Conservation (phyloP, 306 rosid species). For the Quercus variabilis region DNA sequence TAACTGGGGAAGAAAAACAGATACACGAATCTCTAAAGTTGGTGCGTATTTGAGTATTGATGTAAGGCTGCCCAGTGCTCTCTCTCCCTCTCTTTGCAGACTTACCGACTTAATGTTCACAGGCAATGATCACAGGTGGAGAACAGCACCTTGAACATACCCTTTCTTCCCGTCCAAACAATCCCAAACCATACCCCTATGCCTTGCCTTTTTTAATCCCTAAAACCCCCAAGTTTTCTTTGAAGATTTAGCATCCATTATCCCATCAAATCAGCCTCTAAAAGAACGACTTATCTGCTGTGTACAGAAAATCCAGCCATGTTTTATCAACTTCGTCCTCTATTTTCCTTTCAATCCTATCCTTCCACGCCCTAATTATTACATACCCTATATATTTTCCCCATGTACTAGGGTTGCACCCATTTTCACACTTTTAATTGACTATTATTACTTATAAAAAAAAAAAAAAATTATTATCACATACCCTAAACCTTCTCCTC, state of each 20-base stretch:
- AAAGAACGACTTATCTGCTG: neutral
- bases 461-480: no score
- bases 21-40: no score
- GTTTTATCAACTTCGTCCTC: neutral
- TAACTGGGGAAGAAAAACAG: no score
- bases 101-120: neutral
- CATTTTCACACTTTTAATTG: no score
- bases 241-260: neutral
- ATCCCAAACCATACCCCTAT: neutral
- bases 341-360: neutral
- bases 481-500: neutral
- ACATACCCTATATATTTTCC: no score
- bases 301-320: neutral
- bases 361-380: neutral
- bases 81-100: neutral
- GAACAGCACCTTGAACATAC: neutral
- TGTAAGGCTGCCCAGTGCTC: no score
- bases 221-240: neutral
- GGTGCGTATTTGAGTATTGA: no score
- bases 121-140: no score
- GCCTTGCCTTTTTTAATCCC: neutral
- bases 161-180: neutral
- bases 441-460: no score
- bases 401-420: no score
- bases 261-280: neutral